A percentile compares a stretch with the other conserved stretches of the same genome.
phyloP scores from a whole-genome alignment of 768 basidiomycete species.

The Podaxis sp. region DNA sequence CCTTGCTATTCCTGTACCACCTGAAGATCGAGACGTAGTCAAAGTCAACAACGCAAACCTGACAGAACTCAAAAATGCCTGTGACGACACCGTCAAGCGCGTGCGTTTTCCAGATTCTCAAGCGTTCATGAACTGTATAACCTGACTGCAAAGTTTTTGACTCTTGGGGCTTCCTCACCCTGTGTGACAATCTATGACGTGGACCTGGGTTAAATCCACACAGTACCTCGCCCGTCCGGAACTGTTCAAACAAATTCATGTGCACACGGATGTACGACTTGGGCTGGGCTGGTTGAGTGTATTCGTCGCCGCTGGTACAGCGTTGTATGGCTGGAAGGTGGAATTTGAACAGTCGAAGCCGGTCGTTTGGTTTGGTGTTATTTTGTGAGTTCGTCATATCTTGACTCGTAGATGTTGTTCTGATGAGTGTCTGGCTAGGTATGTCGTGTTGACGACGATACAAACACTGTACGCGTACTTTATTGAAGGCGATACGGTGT shows the following conservation, averaged over 20 bases:
- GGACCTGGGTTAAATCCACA: not conserved
- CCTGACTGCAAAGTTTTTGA: not conserved
- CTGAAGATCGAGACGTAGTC: constrained; percentile 49
- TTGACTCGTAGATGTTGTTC: constrained; percentile 10
- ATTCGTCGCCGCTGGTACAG: constrained; percentile 76
- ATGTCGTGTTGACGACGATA: constrained; percentile 65
- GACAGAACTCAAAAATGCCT: constrained; percentile 65
- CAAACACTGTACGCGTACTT: constrained; percentile 86
- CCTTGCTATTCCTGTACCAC: constrained; percentile 42
- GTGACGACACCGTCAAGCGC: constrained; percentile 88
- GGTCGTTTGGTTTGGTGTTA: constrained; percentile 75
- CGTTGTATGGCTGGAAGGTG: constrained; percentile 80
- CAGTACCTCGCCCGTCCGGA: constrained; percentile 81
- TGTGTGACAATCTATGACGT: not conserved
- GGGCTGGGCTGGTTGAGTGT: constrained; percentile 86
- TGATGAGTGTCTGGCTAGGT: constrained; percentile 42
- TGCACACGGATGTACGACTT: constrained; percentile 87
- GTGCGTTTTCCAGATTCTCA: constrained; percentile 40
- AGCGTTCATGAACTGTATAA: not conserved
- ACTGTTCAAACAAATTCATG: constrained; percentile 82
- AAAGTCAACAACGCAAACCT: constrained; percentile 60
- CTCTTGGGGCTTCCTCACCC: not conserved
- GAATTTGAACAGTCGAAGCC: constrained; percentile 91
- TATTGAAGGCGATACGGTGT: constrained; percentile 80
- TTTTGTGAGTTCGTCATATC: constrained; percentile 50